A percentile compares a stretch with the other conserved stretches of the same genome.
Evolutionary conservation across 2,329 filamentous ascomycete genomes (phyloP).

Genomic region (Alternaria triticina): DNA sequence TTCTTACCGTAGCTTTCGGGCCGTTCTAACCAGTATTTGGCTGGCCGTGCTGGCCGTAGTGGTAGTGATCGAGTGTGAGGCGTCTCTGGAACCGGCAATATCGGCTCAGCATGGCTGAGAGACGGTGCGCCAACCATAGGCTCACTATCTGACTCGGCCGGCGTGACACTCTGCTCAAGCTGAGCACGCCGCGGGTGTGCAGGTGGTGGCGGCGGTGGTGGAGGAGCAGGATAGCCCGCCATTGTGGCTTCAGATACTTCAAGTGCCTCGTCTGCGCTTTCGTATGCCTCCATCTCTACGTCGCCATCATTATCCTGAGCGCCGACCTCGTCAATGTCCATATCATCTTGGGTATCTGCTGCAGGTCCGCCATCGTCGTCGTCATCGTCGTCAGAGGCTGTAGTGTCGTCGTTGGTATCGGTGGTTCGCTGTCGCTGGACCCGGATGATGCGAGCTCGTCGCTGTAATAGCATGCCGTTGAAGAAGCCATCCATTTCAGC

Average conservation of each 20-base stretch:
- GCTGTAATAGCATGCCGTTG: constrained; percentile 34
- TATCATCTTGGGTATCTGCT: constrained; percentile 51
- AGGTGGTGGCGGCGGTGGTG: constrained; percentile 26
- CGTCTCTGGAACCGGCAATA: constrained; percentile 80
- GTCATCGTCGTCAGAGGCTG: constrained; percentile 53
- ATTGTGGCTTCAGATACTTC: constrained; percentile 80
- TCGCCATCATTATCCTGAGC: constrained; percentile 56
- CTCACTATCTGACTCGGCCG: constrained; percentile 75
- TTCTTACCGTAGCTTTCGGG: constrained; percentile 71
- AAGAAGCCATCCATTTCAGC: constrained; percentile 44
- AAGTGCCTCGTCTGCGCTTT: constrained; percentile 67
- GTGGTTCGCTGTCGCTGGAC: constrained; percentile 30
- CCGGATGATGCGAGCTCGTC: constrained; percentile 34
- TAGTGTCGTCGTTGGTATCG: constrained; percentile 55
- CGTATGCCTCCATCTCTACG: constrained; percentile 57
- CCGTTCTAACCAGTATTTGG: constrained; percentile 85
- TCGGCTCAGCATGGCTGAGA: constrained; percentile 68
- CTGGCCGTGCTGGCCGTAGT: constrained; percentile 66
- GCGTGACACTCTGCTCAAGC: constrained; percentile 68
- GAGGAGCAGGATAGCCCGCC: constrained; percentile 72
- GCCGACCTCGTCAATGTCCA: constrained; percentile 55
- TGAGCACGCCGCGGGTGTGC: constrained; percentile 46
- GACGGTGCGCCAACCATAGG: constrained; percentile 66
- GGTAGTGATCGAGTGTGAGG: constrained; percentile 59
- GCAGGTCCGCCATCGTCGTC: constrained; percentile 56